phyloP scores from a whole-genome alignment of 2,329 filamentous ascomycete genomes.

The Hypoxylon sp. region DNA sequence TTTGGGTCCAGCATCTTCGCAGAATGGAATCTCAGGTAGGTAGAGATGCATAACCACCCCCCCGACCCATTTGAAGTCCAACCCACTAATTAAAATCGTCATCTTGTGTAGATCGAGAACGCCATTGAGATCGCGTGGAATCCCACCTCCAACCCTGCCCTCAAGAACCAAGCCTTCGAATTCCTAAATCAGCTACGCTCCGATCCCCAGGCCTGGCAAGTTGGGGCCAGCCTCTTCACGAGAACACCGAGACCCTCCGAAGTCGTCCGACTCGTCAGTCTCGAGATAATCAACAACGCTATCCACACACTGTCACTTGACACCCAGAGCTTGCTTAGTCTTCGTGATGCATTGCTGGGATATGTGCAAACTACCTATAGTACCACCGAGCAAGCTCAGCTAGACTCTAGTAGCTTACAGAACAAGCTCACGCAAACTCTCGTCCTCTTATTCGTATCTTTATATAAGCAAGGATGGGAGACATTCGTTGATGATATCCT shows the following conservation, averaged over 20 bases:
- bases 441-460: slow-evolving; percentile 88
- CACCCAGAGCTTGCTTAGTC: slow-evolving; percentile 72
- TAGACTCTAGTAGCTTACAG: slow-evolving; percentile 81
- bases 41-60: slow-evolving; percentile 6
- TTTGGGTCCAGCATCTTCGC: slow-evolving; percentile 36
- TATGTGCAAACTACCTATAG: slow-evolving; percentile 83
- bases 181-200: slow-evolving; percentile 81
- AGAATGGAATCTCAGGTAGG: slow-evolving; percentile 61
- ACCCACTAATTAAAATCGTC: slow-evolving; percentile 27
- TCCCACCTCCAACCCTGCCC: slow-evolving; percentile 74
- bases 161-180: slow-evolving; percentile 84
- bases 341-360: slow-evolving; percentile 82
- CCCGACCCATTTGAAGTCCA: background rate
- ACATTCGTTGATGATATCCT: slow-evolving; percentile 92
- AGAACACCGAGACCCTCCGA: slow-evolving; percentile 79
- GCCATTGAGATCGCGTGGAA: slow-evolving; percentile 95
- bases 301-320: slow-evolving; percentile 83
- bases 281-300: slow-evolving; percentile 93
- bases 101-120: slow-evolving; percentile 80
- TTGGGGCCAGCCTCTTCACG: slow-evolving; percentile 86
- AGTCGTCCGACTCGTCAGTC: slow-evolving; percentile 84
- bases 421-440: slow-evolving; percentile 98
- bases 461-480: slow-evolving; percentile 88
- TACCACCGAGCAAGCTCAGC: slow-evolving; percentile 60
- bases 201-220: slow-evolving; percentile 88